Evolutionary conservation across 2,329 filamentous ascomycete species (phyloP), one percentile per base, ranked within the genome.

Genomic region (Geosmithia flava): DNA sequence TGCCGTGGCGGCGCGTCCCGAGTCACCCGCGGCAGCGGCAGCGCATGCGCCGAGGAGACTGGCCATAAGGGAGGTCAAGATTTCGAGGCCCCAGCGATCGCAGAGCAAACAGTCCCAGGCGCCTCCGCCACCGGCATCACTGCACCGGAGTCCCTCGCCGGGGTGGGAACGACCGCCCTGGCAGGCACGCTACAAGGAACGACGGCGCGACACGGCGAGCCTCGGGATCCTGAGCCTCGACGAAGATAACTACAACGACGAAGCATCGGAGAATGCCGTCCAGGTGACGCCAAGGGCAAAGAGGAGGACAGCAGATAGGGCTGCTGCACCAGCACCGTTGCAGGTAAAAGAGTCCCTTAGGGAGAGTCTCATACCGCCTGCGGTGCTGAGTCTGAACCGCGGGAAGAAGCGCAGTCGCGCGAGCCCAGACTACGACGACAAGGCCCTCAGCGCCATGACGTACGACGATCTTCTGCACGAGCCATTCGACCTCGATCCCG

Each of bases 361-460:
- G 47, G 56, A 56, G 42, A 59, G 52, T 46, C 20, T 42, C 16
- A 54, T 59, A 51, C 51, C 56, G 30, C 49, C 53, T 33, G 33
- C 33, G 10, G 49, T 51, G n/a, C 44, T 50, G 15, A 47, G 50
- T 15, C 50, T 54, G 16, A 50, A 47, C 23, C 55, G 49, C 17
- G 58, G 61, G 30, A 63, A 55, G 44, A 72, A 69, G 48, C 71
- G 74, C 33, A 66, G 68, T 15, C 67, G 63, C 2, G 60, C 59
- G 37, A 71, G 65, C 50, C 64, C 69, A 29, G 77, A 81, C 56
- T 81, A 81, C 53, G 74, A 79, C 51, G 77, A 81, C 56, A 69
- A 68, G 42, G 66, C 69, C 41, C 65, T 81, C n/a, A 67, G 68
- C 51, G 58, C 60, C 10, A 81, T 80, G 77, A 66, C 66, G 42